Evolutionary conservation across 1,284 basidiomycete genomes (phyloP), one percentile per base, ranked within the genome.

Genomic region (Cutaneotrichosporon sp.): DNA sequence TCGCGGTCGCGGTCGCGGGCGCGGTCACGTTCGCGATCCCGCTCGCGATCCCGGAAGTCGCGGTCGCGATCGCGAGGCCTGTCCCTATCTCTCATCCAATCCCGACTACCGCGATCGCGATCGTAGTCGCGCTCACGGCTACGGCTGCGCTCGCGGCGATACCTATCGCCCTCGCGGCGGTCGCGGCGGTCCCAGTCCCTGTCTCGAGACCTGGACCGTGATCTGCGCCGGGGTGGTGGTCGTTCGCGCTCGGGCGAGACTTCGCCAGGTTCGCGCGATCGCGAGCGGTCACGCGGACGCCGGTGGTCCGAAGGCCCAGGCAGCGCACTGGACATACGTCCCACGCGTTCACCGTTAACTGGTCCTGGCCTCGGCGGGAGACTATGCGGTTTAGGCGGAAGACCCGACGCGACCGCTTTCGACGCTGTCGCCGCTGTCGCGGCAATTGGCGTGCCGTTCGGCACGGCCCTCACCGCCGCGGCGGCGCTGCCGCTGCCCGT

Each of bases 1-100:
- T 52, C 41, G n/a, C 54, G 33, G 13, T 52, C 54, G 23, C 46
- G 50, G 8, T 45, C 54, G 15, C 46, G 46, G 9, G 47, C 49
- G 5, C 54, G 54, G 10, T 46, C 20, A 18, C 52, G 41, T n/a
- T 45, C 54, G 15, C 46, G 46, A 13, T 51, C 49, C 4, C 54
- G 54, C 10, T 46, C 20, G 18, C 52, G 41, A 4, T 49, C 48
- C 9, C 48, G 48, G 14, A 18, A 18, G 13, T 34, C 26, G 20
- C 47, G 38, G 15, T 38, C 46, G 23, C 45, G 49, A 23, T 52
- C 51, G 37, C 39, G n/a, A n/a, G n/a, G 47, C 15, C 48, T 39
- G 34, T 42, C 22, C 26, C 39, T n/a, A 10, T 43, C 41, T 26
- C 38, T 8, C 10, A n/a, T 17, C 38, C 34, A 7, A 12, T 46